phyloP scores from a whole-genome alignment of 495 filamentous ascomycete species.

The Podospora didyma region DNA sequence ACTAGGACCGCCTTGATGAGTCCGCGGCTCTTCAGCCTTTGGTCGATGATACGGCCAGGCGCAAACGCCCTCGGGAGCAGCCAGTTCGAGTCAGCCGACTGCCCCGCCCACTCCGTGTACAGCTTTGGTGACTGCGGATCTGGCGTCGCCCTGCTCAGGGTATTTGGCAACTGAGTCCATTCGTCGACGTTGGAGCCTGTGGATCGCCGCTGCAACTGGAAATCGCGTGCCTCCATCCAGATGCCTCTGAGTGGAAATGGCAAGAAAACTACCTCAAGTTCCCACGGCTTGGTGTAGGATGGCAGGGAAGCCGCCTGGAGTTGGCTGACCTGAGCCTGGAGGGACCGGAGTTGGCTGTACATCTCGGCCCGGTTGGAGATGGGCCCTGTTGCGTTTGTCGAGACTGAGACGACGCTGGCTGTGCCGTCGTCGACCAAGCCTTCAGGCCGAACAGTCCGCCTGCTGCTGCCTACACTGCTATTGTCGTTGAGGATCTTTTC shows the following conservation, averaged over 20 bases:
- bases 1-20: conserved; percentile 58
- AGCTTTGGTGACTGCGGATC: conserved; percentile 41
- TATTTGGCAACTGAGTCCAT: conserved; percentile 55
- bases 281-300: conserved; percentile 56
- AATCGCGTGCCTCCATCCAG: conserved; percentile 52
- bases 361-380: conserved; percentile 37
- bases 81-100: conserved; percentile 46
- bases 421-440: conserved; percentile 30
- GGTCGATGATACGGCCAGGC: conserved; percentile 48
- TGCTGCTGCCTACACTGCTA: conserved; percentile 35
- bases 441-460: conserved; percentile 22
- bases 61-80: conserved; percentile 57
- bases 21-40: conserved; percentile 61
- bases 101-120: conserved; percentile 42
- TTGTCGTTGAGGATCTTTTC: conserved; percentile 51
- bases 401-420: conserved; percentile 40
- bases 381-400: conserved; percentile 37
- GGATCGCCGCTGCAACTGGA: conserved; percentile 40
- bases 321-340: conserved; percentile 53
- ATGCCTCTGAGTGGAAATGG: conserved; percentile 62
- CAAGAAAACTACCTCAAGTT: conserved; percentile 65
- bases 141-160: conserved; percentile 33
- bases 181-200: conserved; percentile 43
- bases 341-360: conserved; percentile 46
- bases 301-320: conserved; percentile 54